phyloP scores from a whole-genome alignment of 2,329 filamentous ascomycete genomes.

The Aphanocladium album region DNA sequence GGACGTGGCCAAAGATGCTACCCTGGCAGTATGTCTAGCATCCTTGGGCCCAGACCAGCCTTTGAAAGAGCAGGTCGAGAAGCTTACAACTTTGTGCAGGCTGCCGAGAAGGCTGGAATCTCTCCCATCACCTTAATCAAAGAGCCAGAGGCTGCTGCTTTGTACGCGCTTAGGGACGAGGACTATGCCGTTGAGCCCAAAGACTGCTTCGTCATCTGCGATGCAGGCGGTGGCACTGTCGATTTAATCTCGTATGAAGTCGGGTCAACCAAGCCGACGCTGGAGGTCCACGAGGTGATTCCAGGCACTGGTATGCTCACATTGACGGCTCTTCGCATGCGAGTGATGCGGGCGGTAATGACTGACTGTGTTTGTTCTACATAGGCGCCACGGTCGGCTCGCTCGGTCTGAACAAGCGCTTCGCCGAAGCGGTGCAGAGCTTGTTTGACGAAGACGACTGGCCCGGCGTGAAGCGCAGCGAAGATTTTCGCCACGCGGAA shows the following conservation, averaged over 20 bases:
- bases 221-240: conserved; percentile 23
- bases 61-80: too few species aligned
- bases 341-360: too few species aligned
- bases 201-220: conserved; percentile 22
- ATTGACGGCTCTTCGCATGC: too few species aligned
- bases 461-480: conserved; percentile 8
- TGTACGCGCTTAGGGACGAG: conserved; percentile 14
- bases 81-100: background rate
- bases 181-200: conserved; percentile 4
- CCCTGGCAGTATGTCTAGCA: conserved; percentile 13
- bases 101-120: conserved; percentile 14
- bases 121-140: conserved; percentile 17
- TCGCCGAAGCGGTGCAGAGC: conserved; percentile 15
- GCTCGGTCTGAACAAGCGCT: conserved; percentile 19
- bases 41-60: too few species aligned
- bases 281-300: conserved; percentile 22
- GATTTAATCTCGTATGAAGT: conserved; percentile 30
- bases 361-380: too few species aligned
- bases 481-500: too few species aligned
- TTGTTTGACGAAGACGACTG: conserved; percentile 16
- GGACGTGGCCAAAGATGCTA: conserved; percentile 17
- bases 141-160: conserved; percentile 18
- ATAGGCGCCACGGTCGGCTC: conserved; percentile 22
- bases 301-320: conserved; percentile 22
- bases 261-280: conserved; percentile 16